Base-by-base conservation (phyloP, 1,284 basidiomycete species). In the Cystobasidium pallidum region DNA sequence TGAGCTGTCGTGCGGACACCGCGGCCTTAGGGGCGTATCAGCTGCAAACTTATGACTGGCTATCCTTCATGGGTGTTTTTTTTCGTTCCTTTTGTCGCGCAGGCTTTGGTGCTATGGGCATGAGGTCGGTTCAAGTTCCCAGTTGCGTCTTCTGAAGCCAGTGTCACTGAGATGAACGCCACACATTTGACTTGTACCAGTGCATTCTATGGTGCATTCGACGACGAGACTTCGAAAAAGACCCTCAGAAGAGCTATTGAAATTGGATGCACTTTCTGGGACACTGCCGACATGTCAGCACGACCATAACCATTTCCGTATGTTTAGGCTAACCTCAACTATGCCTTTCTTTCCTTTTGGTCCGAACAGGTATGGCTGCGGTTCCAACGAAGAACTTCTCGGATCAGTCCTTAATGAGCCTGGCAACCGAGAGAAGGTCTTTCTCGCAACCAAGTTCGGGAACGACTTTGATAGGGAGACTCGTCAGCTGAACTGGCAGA, bases 361-460 rank as follows among this genome's bases (percentile, higher is more conserved):
- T n/a, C n/a, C 57, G 13, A 24, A 19, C 26, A 73, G 57, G 34
- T 77, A 77, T 51, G 75, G 73, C 0, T 28, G 21, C 3, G 75
- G 74, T 0, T 41, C 68, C 17, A 77, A 76, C 32, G 77, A 77
- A 62, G 54, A 67, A 17, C 58, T 77, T 26, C 64, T 77, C 11
- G 76, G 75, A n/a, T 41, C 70, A n/a, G 63, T 68, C 26, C 58
- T 72, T 10, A 59, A 64, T 21, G 65, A 73, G 61, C 36, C 32
- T 2, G 67, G 45, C 11, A 47, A 39, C 21, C 55, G 70, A 10
- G 61, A 64, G 36, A 72, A 72, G 30, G 76, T 76, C 41, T 77
- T 76, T 54, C 47, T 77, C 7, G 61, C 75, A 15, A 75, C 71
- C 66, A 76, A 77, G 49, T 77, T 70, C 17, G 77, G 75, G 11